Evolutionary conservation across 257 asterid genomes (phyloP), one percentile per base, ranked within the genome.

Genomic region (Agastache rugosa): DNA sequence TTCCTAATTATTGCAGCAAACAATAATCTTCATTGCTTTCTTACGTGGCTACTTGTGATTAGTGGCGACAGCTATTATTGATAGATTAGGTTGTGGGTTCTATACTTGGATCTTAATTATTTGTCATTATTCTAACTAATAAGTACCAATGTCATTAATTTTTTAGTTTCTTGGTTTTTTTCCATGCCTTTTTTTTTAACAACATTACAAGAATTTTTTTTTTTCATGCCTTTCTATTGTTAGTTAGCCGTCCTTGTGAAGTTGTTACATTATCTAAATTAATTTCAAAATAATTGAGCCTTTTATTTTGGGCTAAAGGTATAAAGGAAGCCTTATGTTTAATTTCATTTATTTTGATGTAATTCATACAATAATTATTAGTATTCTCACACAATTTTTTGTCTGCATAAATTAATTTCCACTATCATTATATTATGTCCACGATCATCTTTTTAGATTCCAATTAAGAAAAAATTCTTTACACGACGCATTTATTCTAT

Each of bases 241-340:
- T 29, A 58, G 59, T 14, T 19, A 34, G 41, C 45, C 25, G 48
- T 2, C 59, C 27, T 17, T 35, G 19, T 14, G 71, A 73, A 15
- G 61, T 31, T 5, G 71, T 62, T 54, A 63, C 54, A 48, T 73
- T 31, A 34, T 31, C 77, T 71, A 22, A 53, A 41, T 23, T 59
- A 44, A 42, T 70, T 71, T 41, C n/a, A 4, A 70, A 14, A 12
- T 54, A 37, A 54, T 54, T 70, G 41, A 20, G 37, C 22, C 9
- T 11, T 14, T 35, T 2, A 5, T 35, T 56, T 23, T 22, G 56
- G 7, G 56, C 4, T 15, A 1, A 3, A 45, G 14, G 53, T 45
- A 48, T 16, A 16, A 48, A 48, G 8, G 5, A 48, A 48, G 10
- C 55, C 22, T 48, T 1, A 5, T 6, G 55, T 19, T 19, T 53